Conservation (phyloP, 495 filamentous ascomycete species). For the Letharia columbiana region DNA sequence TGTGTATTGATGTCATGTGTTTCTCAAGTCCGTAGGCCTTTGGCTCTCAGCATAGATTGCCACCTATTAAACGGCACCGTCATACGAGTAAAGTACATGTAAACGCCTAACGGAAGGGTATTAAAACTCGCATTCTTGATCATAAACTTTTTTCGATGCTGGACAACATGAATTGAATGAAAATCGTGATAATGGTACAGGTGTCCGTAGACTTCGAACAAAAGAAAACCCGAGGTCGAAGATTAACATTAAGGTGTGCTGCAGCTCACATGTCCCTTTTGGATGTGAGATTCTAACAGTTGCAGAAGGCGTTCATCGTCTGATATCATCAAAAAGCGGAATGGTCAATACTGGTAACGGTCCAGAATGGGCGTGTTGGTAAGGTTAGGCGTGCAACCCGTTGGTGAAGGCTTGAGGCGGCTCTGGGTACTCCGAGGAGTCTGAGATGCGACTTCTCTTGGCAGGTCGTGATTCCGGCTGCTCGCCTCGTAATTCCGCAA, state of each 20-base stretch:
- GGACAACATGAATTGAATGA: neutral
- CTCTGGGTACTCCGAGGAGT: constrained; percentile 39
- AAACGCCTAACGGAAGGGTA: constrained; percentile 8
- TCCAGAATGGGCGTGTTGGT: neutral
- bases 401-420: constrained; percentile 16
- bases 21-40: neutral
- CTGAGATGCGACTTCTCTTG: constrained; percentile 39
- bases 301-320: neutral
- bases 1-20: neutral
- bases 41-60: constrained; percentile 1
- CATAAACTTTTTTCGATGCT: constrained; percentile 10
- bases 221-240: neutral
- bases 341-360: neutral
- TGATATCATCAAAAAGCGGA: neutral
- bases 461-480: constrained; percentile 33
- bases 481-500: constrained; percentile 34
- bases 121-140: constrained; percentile 7
- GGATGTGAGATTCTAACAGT: neutral
- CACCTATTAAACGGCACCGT: neutral
- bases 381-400: constrained; percentile 10
- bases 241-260: constrained; percentile 12
- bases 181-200: constrained; percentile 17
- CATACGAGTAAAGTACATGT: constrained; percentile 11
- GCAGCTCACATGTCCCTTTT: neutral
- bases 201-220: neutral